Evolutionary conservation across 179 eudicot genomes (phyloP), one percentile per base, ranked within the genome.

Genomic region (Actinidia chinensis): DNA sequence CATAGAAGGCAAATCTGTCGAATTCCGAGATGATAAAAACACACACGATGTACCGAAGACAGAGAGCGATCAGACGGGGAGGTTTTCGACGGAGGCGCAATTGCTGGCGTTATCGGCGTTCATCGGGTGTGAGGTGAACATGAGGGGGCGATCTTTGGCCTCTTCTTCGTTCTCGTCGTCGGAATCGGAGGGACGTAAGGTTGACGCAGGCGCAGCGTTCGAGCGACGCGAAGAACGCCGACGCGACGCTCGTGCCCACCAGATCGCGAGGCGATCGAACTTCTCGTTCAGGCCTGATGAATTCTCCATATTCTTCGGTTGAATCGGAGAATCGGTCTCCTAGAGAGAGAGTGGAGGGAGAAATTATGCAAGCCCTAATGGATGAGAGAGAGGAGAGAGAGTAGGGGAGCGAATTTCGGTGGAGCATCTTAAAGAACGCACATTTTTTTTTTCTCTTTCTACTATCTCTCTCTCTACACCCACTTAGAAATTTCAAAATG

Each of bases 151-250:
- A 80, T 86, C 88, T 42, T 80, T 85, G 36, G 90, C 82, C 79
- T 85, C 89, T 68, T 80, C 88, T 6, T 82, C 83, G 46, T 78
- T 81, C 17, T 85, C 89, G 43, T 87, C 92, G 61, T 90, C 93
- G 78, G 82, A 69, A 71, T 91, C 90, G 84, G 83, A 70, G 80
- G 92, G 88, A 79, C n/a, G 54, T 69, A 77, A 91, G 84, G 74
- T 90, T 87, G 71, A 91, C 89, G 82, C 96, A 91, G 12, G 92
- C 84, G 81, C 87, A 91, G 3, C 93, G 91, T 56, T 91, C 92
- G 15, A 91, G 86, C 8, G 96, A 91, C 10, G 92, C 88, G 82
- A 91, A 91, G 82, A 91, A 91, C 43, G 93, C 93, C n/a, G 85
- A 56, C 9, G 85, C 87, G 6, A 86, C 87, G 78, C 82, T 69